These are phyloP conservation scores for Phalaenopsis hybrid DNA, from an alignment of 116 monocot genomes.

Conservation along the genomic window DNA sequence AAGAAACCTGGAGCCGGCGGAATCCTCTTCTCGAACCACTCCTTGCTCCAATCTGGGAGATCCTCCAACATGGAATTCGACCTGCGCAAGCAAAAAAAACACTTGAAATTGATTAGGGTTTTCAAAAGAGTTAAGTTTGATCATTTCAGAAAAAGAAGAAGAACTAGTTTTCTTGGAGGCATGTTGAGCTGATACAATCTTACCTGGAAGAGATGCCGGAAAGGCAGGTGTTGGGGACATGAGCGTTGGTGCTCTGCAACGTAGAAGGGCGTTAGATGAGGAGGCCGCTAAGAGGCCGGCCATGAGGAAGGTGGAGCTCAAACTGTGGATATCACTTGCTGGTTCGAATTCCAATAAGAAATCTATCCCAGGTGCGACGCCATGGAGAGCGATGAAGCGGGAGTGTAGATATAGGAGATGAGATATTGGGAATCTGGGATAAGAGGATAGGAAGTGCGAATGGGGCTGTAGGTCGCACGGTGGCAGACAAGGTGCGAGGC, in stretches of 20 bases:
- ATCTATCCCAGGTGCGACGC: not conserved
- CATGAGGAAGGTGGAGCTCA: slow-evolving; percentile 12
- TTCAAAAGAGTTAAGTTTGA: too few relatives aligned
- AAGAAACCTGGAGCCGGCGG: slow-evolving; percentile 30
- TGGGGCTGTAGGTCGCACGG: not conserved
- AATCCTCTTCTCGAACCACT: slow-evolving; percentile 6
- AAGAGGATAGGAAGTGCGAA: not conserved
- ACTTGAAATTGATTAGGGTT: not conserved
- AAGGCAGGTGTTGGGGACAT: not conserved
- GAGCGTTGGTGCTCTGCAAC: slow-evolving; percentile 18
- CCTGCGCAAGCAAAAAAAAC: not conserved
- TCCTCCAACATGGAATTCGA: slow-evolving; percentile 1
- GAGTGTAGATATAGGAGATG: not conserved
- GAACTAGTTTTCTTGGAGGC: not conserved
- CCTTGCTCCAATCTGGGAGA: slow-evolving; percentile 6
- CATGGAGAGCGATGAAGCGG: not conserved
- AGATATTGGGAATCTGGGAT: not conserved
- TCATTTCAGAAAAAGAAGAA: not conserved
- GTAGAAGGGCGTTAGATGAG: slow-evolving; percentile 17
- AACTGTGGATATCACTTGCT: not conserved
- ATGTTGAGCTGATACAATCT: not conserved
- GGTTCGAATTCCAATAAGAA: not conserved
- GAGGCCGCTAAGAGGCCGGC: slow-evolving; percentile 17
- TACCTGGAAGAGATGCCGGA: slow-evolving; percentile 28
- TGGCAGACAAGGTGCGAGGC: not conserved